Conservation (phyloP, 2,329 filamentous ascomycete genomes). For the Pseudogymnoascus sp. region DNA sequence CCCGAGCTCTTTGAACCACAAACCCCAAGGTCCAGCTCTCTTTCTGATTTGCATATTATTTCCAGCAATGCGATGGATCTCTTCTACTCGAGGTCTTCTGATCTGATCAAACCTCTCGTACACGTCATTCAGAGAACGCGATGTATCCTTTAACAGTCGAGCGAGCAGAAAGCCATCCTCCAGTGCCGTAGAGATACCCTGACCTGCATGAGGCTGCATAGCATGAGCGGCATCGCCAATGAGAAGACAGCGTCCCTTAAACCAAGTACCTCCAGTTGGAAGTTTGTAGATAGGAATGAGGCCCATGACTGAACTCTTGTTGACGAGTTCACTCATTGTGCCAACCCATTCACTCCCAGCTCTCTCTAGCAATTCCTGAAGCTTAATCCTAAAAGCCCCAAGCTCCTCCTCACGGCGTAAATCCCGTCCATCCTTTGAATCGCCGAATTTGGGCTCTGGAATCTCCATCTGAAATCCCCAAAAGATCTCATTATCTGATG, state of each 20-base stretch:
- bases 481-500: background rate
- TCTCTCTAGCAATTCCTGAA: background rate
- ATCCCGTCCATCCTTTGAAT: background rate
- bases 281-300: conserved; percentile 34
- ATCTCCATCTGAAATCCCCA: background rate
- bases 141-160: conserved; percentile 20
- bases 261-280: conserved; percentile 30
- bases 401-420: background rate
- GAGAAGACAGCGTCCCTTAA: conserved; percentile 37
- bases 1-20: conserved; percentile 26
- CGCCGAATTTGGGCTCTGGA: background rate
- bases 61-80: conserved; percentile 23
- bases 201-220: conserved; percentile 45
- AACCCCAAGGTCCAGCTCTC: conserved; percentile 21
- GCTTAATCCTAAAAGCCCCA: background rate
- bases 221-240: conserved; percentile 53
- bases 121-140: conserved; percentile 17
- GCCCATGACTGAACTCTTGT: conserved; percentile 21
- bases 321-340: conserved; percentile 8
- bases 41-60: conserved; percentile 23
- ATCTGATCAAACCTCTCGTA: conserved; percentile 25
- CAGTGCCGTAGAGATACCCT: conserved; percentile 48
- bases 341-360: background rate
- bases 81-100: conserved; percentile 28
- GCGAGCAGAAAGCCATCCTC: conserved; percentile 43